These are phyloP conservation scores for Claviceps purpurea DNA, from an alignment of 2,329 filamentous ascomycete species.

Conservation along the genomic window DNA sequence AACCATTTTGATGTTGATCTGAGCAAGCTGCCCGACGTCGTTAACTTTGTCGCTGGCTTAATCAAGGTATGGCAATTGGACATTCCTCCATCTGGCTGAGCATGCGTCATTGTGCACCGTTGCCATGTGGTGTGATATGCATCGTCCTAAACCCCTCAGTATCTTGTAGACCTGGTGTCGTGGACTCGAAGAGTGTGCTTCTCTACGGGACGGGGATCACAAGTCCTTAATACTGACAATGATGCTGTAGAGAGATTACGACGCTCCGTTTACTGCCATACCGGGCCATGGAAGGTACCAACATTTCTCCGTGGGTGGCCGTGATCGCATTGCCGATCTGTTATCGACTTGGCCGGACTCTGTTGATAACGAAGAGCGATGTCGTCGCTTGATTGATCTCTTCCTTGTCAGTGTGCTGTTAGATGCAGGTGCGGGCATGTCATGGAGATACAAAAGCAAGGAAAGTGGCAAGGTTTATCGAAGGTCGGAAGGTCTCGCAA, in stretches of 20 bases:
- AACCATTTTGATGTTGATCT: conserved; percentile 84
- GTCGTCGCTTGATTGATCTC: conserved; percentile 62
- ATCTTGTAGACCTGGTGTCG: not conserved
- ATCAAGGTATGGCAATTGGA: conserved; percentile 58
- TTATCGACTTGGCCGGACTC: conserved; percentile 54
- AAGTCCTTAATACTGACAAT: not conserved
- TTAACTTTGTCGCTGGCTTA: conserved; percentile 77
- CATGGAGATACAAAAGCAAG: conserved; percentile 85
- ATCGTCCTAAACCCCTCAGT: not conserved
- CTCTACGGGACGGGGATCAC: not conserved
- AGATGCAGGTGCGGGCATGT: conserved; percentile 77
- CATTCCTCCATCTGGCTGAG: not conserved
- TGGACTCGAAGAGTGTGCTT: not conserved
- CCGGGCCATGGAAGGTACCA: conserved; percentile 80
- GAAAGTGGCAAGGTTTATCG: conserved; percentile 74
- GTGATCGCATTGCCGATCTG: conserved; percentile 58
- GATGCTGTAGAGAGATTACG: conserved; percentile 34
- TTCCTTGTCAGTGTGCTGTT: conserved; percentile 71
- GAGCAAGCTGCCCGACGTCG: conserved; percentile 69
- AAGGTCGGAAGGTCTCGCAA: conserved; percentile 78
- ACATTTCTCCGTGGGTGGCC: conserved; percentile 70
- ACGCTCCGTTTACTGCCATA: conserved; percentile 47
- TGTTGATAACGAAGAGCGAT: conserved; percentile 60
- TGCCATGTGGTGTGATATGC: not conserved
- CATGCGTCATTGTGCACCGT: not conserved